A percentile compares a stretch with the other conserved stretches of the same genome.
Conservation (phyloP, 2,329 filamentous ascomycete species). For the Epicoccum nigrum region DNA sequence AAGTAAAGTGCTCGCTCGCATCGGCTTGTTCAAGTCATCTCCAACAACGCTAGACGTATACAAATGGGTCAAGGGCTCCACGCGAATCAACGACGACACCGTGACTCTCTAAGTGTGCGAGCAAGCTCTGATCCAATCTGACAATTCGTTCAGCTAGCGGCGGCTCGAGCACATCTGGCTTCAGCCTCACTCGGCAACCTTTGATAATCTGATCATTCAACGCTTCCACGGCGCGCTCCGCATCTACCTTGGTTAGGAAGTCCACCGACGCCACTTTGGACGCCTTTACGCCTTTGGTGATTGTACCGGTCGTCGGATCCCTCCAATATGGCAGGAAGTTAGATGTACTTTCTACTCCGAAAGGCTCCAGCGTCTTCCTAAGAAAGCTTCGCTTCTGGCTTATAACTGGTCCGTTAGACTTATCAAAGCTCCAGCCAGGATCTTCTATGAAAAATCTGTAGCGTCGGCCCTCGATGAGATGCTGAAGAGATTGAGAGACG, state of each 20-base stretch:
- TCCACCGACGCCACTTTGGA: slow-evolving; percentile 26
- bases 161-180: not conserved
- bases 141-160: slow-evolving; percentile 25
- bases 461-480: slow-evolving; percentile 30
- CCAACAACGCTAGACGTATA: not conserved
- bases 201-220: slow-evolving; percentile 24
- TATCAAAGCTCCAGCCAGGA: slow-evolving; percentile 24
- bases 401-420: not conserved
- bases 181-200: slow-evolving; percentile 16
- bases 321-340: too few relatives aligned
- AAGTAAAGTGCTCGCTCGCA: too few relatives aligned
- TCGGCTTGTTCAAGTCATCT: too few relatives aligned
- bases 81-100: not conserved
- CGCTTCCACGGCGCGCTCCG: slow-evolving; percentile 22
- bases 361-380: slow-evolving; percentile 17
- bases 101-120: slow-evolving; percentile 24
- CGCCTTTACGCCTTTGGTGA: not conserved
- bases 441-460: slow-evolving; percentile 21
- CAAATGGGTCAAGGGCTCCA: too few relatives aligned
- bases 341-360: slow-evolving; percentile 29
- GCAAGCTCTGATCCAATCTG: slow-evolving; percentile 14
- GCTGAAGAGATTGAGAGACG: slow-evolving; percentile 15
- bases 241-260: slow-evolving; percentile 32
- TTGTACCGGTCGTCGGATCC: slow-evolving; percentile 13
- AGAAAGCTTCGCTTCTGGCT: slow-evolving; percentile 12